These are phyloP conservation scores for Phialophora verrucosa DNA, from an alignment of 2,329 filamentous ascomycete species.

Conservation along the genomic window DNA sequence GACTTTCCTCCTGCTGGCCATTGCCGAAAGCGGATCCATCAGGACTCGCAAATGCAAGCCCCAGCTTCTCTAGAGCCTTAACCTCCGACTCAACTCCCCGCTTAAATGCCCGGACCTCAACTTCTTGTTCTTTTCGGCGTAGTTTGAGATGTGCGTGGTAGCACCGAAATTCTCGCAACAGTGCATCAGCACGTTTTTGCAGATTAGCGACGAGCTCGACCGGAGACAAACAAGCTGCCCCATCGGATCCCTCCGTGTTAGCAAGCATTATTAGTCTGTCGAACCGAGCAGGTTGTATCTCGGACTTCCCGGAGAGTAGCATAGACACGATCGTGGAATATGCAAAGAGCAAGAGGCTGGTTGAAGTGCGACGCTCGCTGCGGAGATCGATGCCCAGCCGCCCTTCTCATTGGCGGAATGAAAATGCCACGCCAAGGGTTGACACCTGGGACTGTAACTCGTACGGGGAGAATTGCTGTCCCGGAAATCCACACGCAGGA, in stretches of 20 bases:
- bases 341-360: not conserved
- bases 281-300: not conserved
- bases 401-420: conserved; percentile 13
- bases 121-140: conserved; percentile 53
- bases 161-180: conserved; percentile 54
- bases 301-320: no score
- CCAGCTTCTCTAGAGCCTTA: conserved; percentile 54
- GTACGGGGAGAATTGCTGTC: no score
- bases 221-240: not conserved
- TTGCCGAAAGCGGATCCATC: not conserved
- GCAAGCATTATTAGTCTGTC: not conserved
- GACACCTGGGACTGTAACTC: not conserved
- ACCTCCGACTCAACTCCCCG: conserved; percentile 56
- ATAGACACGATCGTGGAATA: not conserved
- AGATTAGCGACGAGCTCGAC: conserved; percentile 19
- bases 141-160: conserved; percentile 51
- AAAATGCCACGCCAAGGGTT: conserved; percentile 5
- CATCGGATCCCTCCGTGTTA: not conserved
- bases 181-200: conserved; percentile 31
- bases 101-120: conserved; percentile 59
- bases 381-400: conserved; percentile 3
- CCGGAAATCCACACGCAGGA: not conserved
- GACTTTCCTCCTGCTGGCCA: conserved; percentile 36
- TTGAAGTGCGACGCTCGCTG: not conserved
- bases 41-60: conserved; percentile 15